phyloP scores from a whole-genome alignment of 208 protist genomes.

The Leishmania braziliensis region DNA sequence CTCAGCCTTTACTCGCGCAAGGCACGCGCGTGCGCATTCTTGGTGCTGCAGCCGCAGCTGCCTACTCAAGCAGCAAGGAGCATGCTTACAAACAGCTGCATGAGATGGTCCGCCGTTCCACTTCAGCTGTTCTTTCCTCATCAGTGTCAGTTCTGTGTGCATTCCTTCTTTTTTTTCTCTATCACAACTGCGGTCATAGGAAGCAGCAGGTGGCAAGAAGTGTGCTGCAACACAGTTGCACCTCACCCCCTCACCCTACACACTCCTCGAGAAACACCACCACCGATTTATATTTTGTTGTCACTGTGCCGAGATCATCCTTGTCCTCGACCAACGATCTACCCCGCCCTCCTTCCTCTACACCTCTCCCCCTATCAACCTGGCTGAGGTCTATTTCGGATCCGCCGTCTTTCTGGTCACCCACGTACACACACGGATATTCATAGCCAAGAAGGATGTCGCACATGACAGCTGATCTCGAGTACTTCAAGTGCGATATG shows the following conservation, averaged over 20 bases:
- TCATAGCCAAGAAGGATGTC: conserved; percentile 38
- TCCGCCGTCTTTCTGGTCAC: not conserved
- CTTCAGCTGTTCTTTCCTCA: not conserved
- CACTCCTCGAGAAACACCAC: not conserved
- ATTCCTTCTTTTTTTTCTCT: not conserved
- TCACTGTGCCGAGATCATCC: not conserved
- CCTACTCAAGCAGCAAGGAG: not conserved
- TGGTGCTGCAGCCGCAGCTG: not conserved
- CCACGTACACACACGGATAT: not conserved
- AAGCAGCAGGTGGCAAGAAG: not conserved
- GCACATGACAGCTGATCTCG: conserved; percentile 59
- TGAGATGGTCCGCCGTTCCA: not conserved
- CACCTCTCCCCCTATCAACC: not conserved
- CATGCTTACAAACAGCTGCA: not conserved
- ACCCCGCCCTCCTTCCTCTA: not conserved
- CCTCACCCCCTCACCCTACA: not conserved
- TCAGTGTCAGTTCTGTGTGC: not conserved
- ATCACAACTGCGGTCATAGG: not conserved
- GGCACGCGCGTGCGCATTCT: not conserved
- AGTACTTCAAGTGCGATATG: conserved; percentile 85
- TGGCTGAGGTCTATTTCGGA: not conserved
- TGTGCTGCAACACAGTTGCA: not conserved
- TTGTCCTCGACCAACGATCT: not conserved
- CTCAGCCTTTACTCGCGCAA: not conserved
- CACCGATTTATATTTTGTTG: not conserved